A percentile compares a stretch with the other conserved stretches of the same genome.
phyloP scores from a whole-genome alignment of 1,139 yeast genomes.

The Candida sp. region DNA sequence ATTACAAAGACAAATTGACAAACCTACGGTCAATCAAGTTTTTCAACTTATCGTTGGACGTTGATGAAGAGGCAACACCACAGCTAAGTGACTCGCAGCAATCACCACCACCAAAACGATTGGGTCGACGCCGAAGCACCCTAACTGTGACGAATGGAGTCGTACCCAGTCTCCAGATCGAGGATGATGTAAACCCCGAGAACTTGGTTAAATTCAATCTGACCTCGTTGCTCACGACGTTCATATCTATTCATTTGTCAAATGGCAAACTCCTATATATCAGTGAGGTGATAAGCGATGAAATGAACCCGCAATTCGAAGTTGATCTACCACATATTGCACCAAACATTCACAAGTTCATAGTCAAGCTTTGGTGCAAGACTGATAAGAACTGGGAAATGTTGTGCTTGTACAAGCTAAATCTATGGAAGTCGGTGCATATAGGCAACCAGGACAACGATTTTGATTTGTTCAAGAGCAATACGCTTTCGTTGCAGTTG shows the following conservation, averaged over 20 bases:
- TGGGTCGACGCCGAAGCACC: slow-evolving; percentile 11
- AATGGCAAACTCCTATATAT: slow-evolving; percentile 30
- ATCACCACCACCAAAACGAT: slow-evolving; percentile 7
- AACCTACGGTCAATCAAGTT: slow-evolving; percentile 9
- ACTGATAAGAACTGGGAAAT: slow-evolving; percentile 22
- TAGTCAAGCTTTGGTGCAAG: slow-evolving; percentile 30
- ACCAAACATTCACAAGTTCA: slow-evolving; percentile 17
- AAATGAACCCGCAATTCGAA: slow-evolving; percentile 34
- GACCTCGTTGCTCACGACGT: slow-evolving; percentile 27
- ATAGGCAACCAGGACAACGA: slow-evolving; percentile 16
- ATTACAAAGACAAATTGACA: slow-evolving; percentile 4
- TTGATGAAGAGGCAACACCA: not conserved
- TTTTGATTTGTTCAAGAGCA: slow-evolving; percentile 22
- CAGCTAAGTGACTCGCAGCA: not conserved
- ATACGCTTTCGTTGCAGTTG: slow-evolving; percentile 29
- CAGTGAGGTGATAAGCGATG: slow-evolving; percentile 33
- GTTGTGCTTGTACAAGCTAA: slow-evolving; percentile 22
- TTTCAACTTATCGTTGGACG: slow-evolving; percentile 6
- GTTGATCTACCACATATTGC: slow-evolving; percentile 29
- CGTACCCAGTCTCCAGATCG: slow-evolving; percentile 7
- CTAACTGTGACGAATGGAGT: not conserved
- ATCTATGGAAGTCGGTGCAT: slow-evolving; percentile 23
- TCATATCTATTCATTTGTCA: slow-evolving; percentile 29
- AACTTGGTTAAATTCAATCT: slow-evolving; percentile 14
- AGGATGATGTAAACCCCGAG: slow-evolving; percentile 3